Conservation (phyloP, 2,329 filamentous ascomycete species). For the Beauveria rudraprayagi region DNA sequence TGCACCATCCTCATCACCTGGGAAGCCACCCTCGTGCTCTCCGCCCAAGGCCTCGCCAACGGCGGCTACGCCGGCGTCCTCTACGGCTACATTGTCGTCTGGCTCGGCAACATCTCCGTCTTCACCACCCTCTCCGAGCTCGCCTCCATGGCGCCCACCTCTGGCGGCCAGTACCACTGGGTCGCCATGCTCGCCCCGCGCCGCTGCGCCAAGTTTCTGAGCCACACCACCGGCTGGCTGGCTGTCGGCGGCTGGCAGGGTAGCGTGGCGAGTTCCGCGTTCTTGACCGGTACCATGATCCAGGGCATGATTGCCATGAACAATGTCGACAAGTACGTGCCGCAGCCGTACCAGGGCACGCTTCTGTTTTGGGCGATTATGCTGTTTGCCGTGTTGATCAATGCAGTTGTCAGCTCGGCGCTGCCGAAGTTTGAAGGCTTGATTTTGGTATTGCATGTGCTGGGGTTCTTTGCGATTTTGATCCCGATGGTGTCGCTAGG, state of each 20-base stretch:
- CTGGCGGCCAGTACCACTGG: constrained; percentile 51
- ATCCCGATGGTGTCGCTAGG: constrained; percentile 25
- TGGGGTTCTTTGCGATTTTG: constrained; percentile 26
- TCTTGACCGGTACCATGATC: constrained; percentile 20
- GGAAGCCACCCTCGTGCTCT: constrained; percentile 29
- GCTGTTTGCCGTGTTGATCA: constrained; percentile 10
- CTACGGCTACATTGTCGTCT: constrained; percentile 39
- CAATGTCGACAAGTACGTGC: neutral
- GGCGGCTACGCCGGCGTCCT: constrained; percentile 42
- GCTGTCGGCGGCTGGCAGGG: constrained; percentile 21
- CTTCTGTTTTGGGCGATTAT: constrained; percentile 11
- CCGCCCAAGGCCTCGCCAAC: constrained; percentile 25
- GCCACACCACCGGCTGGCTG: constrained; percentile 21
- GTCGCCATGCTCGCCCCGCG: constrained; percentile 39
- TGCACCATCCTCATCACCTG: constrained; percentile 40
- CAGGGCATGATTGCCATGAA: constrained; percentile 15
- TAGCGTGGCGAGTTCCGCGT: constrained; percentile 17
- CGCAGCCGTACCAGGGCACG: constrained; percentile 7
- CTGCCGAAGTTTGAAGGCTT: constrained; percentile 43
- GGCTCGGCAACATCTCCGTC: constrained; percentile 32
- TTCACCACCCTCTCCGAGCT: constrained; percentile 26
- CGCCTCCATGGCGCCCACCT: constrained; percentile 35
- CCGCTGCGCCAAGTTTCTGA: constrained; percentile 33
- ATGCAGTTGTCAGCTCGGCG: constrained; percentile 36
- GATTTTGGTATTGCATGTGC: constrained; percentile 40